Evolutionary conservation across 202 grass and related monocot genomes (phyloP).

Genomic region (Eragrostis tef): DNA sequence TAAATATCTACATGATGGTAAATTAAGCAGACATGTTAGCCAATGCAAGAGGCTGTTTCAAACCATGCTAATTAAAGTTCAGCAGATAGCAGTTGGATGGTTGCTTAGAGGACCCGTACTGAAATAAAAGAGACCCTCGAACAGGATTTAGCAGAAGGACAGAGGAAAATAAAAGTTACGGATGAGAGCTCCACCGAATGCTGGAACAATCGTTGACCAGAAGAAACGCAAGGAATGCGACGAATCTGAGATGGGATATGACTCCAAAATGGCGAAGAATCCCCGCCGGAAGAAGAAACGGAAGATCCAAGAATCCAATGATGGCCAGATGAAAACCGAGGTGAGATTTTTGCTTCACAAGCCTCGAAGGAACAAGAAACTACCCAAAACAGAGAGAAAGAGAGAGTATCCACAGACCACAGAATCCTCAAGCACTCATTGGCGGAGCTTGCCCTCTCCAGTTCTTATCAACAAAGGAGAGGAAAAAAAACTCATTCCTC

Average conservation of each 20-base stretch:
- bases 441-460: too few species aligned
- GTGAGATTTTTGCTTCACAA: conserved; percentile 36
- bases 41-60: conserved; percentile 28
- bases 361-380: not conserved
- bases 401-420: not conserved
- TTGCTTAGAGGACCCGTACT: not conserved
- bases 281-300: not conserved
- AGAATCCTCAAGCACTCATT: not conserved
- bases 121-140: not conserved
- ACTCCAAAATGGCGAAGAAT: conserved; percentile 17
- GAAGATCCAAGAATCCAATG: conserved; percentile 42
- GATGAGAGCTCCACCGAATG: conserved; percentile 24
- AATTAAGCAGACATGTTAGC: too few species aligned
- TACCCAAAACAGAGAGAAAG: not conserved
- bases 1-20: too few species aligned
- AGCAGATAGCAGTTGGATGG: not conserved
- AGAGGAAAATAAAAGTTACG: not conserved
- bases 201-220: not conserved
- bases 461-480: too few species aligned
- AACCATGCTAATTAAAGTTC: not conserved
- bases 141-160: conserved; percentile 20
- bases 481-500: too few species aligned
- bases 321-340: not conserved
- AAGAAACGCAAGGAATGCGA: not conserved
- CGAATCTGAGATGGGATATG: not conserved